phyloP scores from a whole-genome alignment of 2,329 filamentous ascomycete species.

The Calonectria pseudoreteaudii region DNA sequence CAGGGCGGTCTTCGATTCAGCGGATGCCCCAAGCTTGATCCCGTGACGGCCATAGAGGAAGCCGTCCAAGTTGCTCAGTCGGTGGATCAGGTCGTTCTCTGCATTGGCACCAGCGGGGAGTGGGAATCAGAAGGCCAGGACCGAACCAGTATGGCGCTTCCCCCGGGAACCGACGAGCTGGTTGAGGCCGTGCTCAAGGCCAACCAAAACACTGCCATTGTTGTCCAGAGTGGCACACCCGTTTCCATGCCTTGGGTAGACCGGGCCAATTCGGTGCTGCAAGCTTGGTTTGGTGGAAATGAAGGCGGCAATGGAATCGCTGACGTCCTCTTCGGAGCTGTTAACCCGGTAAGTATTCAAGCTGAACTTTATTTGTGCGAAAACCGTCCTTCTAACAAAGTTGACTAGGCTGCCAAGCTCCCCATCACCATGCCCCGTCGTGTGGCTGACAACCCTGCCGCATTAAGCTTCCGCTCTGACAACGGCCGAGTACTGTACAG shows the following conservation, averaged over 20 bases:
- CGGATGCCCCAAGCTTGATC: conserved; percentile 28
- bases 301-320: conserved; percentile 33
- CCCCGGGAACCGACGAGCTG: conserved; percentile 26
- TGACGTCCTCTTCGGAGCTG: conserved; percentile 31
- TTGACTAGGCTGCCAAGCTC: conserved; percentile 27
- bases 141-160: conserved; percentile 29
- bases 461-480: conserved; percentile 33
- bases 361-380: not conserved
- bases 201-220: conserved; percentile 28
- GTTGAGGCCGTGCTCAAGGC: conserved; percentile 26
- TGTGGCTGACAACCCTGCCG: conserved; percentile 28
- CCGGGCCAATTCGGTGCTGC: conserved; percentile 17
- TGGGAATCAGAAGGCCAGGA: conserved; percentile 34
- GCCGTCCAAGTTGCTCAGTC: conserved; percentile 26
- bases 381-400: not conserved
- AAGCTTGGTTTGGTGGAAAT: conserved; percentile 36
- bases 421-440: conserved; percentile 31
- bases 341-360: conserved; percentile 25
- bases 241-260: conserved; percentile 33
- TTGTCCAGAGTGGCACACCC: conserved; percentile 33
- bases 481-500: conserved; percentile 28
- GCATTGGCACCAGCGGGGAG: conserved; percentile 29
- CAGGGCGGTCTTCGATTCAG: conserved; percentile 30
- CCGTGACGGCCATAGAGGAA: conserved; percentile 14
- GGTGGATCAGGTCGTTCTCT: conserved; percentile 31